These are phyloP conservation scores for Apophysomyces variabilis DNA, from an alignment of 371 early-diverging fungal species.

Conservation along the genomic window DNA sequence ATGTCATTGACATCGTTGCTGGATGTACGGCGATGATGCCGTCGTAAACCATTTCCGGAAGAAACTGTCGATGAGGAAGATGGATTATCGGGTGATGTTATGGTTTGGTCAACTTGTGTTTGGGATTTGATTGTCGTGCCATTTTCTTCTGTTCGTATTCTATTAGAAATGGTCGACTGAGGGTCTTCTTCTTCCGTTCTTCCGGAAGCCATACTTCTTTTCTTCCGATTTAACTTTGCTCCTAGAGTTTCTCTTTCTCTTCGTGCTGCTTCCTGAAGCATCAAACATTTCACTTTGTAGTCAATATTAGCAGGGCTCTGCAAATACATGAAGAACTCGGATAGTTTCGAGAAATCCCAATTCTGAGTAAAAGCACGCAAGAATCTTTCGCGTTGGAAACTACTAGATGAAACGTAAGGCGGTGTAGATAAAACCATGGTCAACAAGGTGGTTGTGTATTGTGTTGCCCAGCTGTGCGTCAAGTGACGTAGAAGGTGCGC, in stretches of 20 bases:
- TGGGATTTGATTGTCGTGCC: slow-evolving; percentile 24
- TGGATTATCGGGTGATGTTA: background rate
- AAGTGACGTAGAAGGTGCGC: slow-evolving; percentile 59
- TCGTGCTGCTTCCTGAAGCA: slow-evolving; percentile 73
- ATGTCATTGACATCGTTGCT: slow-evolving; percentile 55
- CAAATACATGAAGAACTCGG: slow-evolving; percentile 77
- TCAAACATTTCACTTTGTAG: slow-evolving; percentile 73
- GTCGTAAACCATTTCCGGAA: slow-evolving; percentile 21
- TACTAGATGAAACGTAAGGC: slow-evolving; percentile 37
- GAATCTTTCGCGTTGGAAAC: slow-evolving; percentile 61
- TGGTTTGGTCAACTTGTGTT: slow-evolving; percentile 1
- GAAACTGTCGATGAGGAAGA: background rate
- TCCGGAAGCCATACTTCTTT: slow-evolving; percentile 16
- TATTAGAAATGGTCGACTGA: background rate
- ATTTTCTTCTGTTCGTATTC: background rate
- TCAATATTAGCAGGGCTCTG: slow-evolving; percentile 70
- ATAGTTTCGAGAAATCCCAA: slow-evolving; percentile 80
- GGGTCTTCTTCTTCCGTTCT: background rate
- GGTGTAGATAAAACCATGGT: slow-evolving; percentile 45
- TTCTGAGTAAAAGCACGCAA: slow-evolving; percentile 69
- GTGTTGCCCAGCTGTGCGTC: slow-evolving; percentile 65
- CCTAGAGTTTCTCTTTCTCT: slow-evolving; percentile 49
- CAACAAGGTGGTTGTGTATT: slow-evolving; percentile 58
- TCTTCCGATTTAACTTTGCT: slow-evolving; percentile 40
- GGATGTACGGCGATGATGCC: slow-evolving; percentile 54